Evolutionary conservation across 176 grass and related monocot genomes (phyloP).

Genomic region (Lolium multiflorum): DNA sequence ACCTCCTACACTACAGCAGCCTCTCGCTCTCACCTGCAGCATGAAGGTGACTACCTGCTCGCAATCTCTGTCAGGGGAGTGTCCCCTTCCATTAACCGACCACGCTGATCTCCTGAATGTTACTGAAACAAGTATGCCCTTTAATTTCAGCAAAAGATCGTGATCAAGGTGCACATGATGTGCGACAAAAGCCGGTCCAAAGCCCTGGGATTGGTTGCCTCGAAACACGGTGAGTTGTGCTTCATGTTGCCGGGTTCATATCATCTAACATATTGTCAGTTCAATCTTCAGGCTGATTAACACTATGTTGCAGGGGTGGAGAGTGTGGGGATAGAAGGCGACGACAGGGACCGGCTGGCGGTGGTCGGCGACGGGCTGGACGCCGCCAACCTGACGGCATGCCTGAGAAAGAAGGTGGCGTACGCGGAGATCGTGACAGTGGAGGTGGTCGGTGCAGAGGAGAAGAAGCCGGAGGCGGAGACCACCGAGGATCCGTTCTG

Average conservation of each 20-base stretch:
- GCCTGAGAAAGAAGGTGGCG: constrained; percentile 49
- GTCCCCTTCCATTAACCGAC: not conserved
- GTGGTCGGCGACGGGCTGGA: constrained; percentile 62
- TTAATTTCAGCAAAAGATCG: constrained; percentile 61
- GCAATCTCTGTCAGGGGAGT: not conserved
- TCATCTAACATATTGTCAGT: not conserved
- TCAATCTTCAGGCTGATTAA: not conserved
- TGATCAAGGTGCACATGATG: constrained; percentile 68
- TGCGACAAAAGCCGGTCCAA: constrained; percentile 65
- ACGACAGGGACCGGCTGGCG: constrained; percentile 43
- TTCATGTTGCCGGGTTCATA: not conserved
- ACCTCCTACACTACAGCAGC: too few relatives aligned
- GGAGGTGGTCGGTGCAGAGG: constrained; percentile 21
- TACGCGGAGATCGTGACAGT: constrained; percentile 37
- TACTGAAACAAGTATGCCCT: not conserved
- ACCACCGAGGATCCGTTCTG: not conserved
- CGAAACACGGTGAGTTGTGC: constrained; percentile 38
- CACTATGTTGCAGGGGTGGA: constrained; percentile 43
- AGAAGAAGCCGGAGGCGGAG: not conserved
- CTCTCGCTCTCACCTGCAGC: not conserved
- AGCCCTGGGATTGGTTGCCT: constrained; percentile 48
- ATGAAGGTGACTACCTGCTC: constrained; percentile 32
- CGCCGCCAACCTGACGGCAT: constrained; percentile 47
- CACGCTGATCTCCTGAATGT: not conserved
- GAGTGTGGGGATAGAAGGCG: constrained; percentile 39